phyloP scores from a whole-genome alignment of 2,329 filamentous ascomycete genomes.

The Microcera coccophila region DNA sequence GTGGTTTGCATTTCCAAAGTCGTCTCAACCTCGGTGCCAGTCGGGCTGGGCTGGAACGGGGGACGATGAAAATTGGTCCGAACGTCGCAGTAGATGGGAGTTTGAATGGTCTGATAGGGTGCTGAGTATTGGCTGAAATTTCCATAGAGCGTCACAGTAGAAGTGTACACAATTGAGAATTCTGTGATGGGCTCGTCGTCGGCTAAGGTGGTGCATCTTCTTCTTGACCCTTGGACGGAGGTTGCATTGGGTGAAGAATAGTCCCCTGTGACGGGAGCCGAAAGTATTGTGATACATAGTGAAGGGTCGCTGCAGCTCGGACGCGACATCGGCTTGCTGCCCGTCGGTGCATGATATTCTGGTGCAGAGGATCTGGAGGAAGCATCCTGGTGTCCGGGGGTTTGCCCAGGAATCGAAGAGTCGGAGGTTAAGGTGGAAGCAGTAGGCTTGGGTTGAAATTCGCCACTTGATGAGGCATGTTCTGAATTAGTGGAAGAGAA shows the following conservation, averaged over 20 bases:
- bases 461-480: no score
- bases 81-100: slow-evolving; percentile 36
- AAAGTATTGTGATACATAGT: no score
- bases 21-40: background rate
- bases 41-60: background rate
- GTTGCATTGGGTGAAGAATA: background rate
- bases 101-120: slow-evolving; percentile 40
- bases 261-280: no score
- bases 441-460: no score
- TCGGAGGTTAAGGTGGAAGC: background rate
- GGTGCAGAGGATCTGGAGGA: background rate
- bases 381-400: no score
- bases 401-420: background rate
- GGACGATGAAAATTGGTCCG: background rate
- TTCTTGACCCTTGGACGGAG: background rate
- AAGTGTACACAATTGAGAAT: slow-evolving; percentile 46
- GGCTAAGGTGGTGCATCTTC: slow-evolving; percentile 31
- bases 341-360: no score
- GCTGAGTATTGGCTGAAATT: slow-evolving; percentile 45
- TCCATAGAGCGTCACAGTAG: slow-evolving; percentile 47
- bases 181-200: slow-evolving; percentile 32
- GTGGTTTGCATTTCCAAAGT: background rate
- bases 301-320: no score
- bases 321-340: no score
- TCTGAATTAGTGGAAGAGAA: no score